phyloP scores from a whole-genome alignment of 768 basidiomycete species.

The Piloderma croceum region DNA sequence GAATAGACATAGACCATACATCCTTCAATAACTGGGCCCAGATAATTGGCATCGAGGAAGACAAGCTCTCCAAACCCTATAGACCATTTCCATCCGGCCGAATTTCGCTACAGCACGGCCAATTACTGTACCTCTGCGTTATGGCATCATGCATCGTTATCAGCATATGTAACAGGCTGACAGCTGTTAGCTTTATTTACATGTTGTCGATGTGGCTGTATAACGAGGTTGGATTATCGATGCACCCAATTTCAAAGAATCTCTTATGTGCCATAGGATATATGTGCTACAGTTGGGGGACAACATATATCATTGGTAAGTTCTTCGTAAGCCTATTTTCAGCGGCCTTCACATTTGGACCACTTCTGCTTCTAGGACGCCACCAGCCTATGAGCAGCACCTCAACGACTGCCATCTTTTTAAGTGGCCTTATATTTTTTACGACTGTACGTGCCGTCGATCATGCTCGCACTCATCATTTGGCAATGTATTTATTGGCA shows the following conservation, averaged over 20 bases:
- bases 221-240: slow-evolving; percentile 15
- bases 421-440: slow-evolving; percentile 28
- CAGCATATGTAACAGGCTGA: slow-evolving; percentile 11
- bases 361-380: slow-evolving; percentile 6
- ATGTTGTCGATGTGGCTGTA: slow-evolving; percentile 17
- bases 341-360: too few species aligned
- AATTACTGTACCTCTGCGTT: slow-evolving; percentile 11
- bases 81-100: slow-evolving; percentile 18
- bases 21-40: too few species aligned
- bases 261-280: slow-evolving; percentile 17
- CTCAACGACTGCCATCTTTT: slow-evolving; percentile 19
- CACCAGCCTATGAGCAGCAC: slow-evolving; percentile 10
- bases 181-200: slow-evolving; percentile 12
- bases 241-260: slow-evolving; percentile 14
- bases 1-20: too few species aligned
- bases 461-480: slow-evolving; percentile 13
- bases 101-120: slow-evolving; percentile 10
- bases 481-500: background rate
- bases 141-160: slow-evolving; percentile 5
- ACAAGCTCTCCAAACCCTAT: slow-evolving; percentile 16
- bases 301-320: slow-evolving; percentile 16
- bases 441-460: slow-evolving; percentile 32
- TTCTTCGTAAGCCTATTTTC: too few species aligned
- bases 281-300: slow-evolving; percentile 19
- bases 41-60: slow-evolving; percentile 17